Conservation (phyloP, 148 eudicot species). For the Rhododendron ferrugineum region DNA sequence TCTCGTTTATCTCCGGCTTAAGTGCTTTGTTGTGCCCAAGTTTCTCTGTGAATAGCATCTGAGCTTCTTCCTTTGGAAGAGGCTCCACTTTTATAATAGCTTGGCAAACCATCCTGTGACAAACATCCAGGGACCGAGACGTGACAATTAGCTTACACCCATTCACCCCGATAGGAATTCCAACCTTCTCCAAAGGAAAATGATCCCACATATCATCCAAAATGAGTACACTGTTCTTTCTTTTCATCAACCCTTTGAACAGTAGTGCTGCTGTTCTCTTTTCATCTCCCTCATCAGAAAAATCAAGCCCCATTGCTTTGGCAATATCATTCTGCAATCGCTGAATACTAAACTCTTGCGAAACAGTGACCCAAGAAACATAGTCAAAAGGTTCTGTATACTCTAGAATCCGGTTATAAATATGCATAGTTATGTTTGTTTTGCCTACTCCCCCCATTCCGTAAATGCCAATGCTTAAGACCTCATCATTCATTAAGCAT, state of each 20-base stretch:
- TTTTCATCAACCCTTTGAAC: not conserved
- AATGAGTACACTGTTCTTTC: conserved; percentile 6
- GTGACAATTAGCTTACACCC: conserved; percentile 4
- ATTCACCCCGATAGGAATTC: conserved; percentile 1
- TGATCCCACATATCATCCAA: conserved; percentile 13
- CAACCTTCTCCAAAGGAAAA: conserved; percentile 4
- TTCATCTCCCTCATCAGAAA: not conserved
- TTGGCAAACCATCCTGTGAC: not conserved
- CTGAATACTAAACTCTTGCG: not conserved
- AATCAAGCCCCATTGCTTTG: not conserved
- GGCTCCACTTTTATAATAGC: not conserved
- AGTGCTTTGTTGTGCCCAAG: not conserved
- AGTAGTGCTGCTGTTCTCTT: not conserved
- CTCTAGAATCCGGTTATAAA: not conserved
- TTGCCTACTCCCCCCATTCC: conserved; percentile 4
- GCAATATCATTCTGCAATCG: not conserved
- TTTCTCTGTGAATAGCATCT: not conserved
- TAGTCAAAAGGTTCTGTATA: not conserved
- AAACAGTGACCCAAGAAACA: conserved; percentile 3
- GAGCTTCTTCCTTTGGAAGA: conserved; percentile 7
- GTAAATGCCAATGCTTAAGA: conserved; percentile 5
- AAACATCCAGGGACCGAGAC: not conserved
- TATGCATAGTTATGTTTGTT: not conserved
- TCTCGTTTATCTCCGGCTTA: not conserved
- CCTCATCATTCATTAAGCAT: not conserved